A percentile compares a stretch with the other conserved stretches of the same genome.
Conservation (phyloP, 2,329 filamentous ascomycete genomes). For the Chrysosporium queenslandicum region DNA sequence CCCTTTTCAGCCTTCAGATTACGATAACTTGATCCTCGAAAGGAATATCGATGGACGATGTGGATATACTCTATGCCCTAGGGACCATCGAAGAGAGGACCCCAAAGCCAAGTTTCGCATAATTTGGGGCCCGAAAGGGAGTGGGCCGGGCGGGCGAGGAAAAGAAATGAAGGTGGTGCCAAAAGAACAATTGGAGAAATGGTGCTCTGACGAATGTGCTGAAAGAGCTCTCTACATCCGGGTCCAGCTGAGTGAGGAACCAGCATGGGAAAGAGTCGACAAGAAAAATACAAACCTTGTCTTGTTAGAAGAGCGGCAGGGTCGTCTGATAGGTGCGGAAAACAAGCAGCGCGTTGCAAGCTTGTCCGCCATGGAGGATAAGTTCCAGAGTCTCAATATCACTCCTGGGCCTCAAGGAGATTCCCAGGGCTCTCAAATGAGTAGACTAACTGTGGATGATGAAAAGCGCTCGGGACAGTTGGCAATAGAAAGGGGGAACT, state of each 20-base stretch:
- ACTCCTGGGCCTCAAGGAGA: no score
- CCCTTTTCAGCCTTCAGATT: constrained; percentile 76
- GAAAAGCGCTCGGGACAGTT: constrained; percentile 8
- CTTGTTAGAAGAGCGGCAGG: constrained; percentile 52
- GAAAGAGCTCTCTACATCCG: constrained; percentile 73
- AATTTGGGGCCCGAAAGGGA: constrained; percentile 46
- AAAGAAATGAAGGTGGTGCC: constrained; percentile 56
- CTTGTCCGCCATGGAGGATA: constrained; percentile 4
- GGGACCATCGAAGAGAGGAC: constrained; percentile 48
- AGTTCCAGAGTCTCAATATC: constrained; percentile 1
- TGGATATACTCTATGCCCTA: constrained; percentile 71
- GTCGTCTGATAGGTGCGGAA: constrained; percentile 14
- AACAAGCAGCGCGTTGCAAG: constrained; percentile 4
- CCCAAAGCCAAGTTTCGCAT: constrained; percentile 59
- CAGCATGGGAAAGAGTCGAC: constrained; percentile 69
- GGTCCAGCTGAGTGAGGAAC: constrained; percentile 75
- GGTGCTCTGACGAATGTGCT: constrained; percentile 75
- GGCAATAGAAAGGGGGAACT: constrained; percentile 13
- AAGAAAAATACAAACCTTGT: constrained; percentile 49
- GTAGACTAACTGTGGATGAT: constrained; percentile 23
- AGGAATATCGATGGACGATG: constrained; percentile 74
- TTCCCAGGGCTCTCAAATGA: constrained; percentile 22
- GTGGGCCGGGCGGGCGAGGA: constrained; percentile 37
- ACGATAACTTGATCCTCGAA: constrained; percentile 79
- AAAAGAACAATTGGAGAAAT: constrained; percentile 65